Percentiles rank a stretch among this genome's conserved stretches.
phyloP scores from a whole-genome alignment of 768 basidiomycete species.

The Lactifluus pinguis region DNA sequence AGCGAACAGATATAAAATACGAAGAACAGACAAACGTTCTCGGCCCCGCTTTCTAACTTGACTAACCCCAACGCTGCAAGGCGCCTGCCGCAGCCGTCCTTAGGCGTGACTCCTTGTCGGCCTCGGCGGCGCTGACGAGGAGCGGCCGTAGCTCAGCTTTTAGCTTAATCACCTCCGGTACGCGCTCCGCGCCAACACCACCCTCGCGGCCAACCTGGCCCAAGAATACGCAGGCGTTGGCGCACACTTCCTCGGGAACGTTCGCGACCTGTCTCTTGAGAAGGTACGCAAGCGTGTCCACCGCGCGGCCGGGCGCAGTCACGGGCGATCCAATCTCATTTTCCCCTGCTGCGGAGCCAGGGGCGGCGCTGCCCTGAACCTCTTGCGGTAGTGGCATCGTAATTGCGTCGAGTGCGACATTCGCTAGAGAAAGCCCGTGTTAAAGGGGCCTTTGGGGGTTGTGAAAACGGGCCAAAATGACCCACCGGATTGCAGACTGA shows the following conservation, averaged over 20 bases:
- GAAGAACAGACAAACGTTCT: not conserved
- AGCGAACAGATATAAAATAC: not conserved
- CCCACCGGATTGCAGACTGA: slow-evolving; percentile 63
- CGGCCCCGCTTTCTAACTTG: no score
- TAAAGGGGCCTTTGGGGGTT: not conserved
- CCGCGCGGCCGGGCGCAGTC: slow-evolving; percentile 44
- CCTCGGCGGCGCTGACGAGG: slow-evolving; percentile 37
- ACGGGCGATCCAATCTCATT: slow-evolving; percentile 40
- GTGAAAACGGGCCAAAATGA: slow-evolving; percentile 3
- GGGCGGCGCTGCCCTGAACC: slow-evolving; percentile 20
- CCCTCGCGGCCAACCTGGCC: slow-evolving; percentile 51
- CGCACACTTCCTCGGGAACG: slow-evolving; percentile 67
- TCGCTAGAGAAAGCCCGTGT: slow-evolving; percentile 33
- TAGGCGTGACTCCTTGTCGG: slow-evolving; percentile 30
- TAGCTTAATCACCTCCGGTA: slow-evolving; percentile 33
- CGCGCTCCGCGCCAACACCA: slow-evolving; percentile 34
- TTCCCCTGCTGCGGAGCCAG: slow-evolving; percentile 32
- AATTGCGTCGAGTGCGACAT: slow-evolving; percentile 54
- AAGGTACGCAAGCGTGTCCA: slow-evolving; percentile 60
- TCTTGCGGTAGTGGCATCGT: slow-evolving; percentile 41
- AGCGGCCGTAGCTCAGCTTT: slow-evolving; percentile 43
- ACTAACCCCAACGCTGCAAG: slow-evolving; percentile 22
- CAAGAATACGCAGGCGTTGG: slow-evolving; percentile 67
- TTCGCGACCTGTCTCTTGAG: slow-evolving; percentile 40
- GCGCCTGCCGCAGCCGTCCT: slow-evolving; percentile 34